Conservation (phyloP, 208 protist genomes). For the Trypanosoma scelopori region DNA sequence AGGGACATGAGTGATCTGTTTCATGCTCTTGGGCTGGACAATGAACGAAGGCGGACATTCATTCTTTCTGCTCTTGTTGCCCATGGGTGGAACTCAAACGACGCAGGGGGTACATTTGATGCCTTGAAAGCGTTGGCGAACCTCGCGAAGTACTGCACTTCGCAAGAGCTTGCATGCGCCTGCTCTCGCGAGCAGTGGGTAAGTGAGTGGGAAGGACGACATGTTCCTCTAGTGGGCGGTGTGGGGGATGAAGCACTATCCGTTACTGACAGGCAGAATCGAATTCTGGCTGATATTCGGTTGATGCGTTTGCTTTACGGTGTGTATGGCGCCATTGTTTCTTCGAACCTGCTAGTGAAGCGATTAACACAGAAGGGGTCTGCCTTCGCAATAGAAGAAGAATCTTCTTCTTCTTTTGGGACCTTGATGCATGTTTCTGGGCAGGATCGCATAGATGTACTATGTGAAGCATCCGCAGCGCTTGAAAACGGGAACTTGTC, state of each 20-base stretch:
- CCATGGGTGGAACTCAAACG: neutral
- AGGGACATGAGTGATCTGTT: slow-evolving; percentile 5
- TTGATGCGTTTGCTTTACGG: slow-evolving; percentile 10
- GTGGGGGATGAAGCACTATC: neutral
- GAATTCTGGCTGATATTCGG: neutral
- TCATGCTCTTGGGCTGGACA: slow-evolving; percentile 14
- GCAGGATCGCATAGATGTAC: slow-evolving; percentile 4
- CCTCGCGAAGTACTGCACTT: slow-evolving; percentile 6
- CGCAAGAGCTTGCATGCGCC: neutral
- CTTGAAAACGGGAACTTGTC: neutral
- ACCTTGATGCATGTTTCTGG: neutral
- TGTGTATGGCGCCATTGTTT: slow-evolving; percentile 15
- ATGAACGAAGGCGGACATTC: neutral
- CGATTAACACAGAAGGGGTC: too few relatives aligned
- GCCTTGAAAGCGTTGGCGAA: neutral
- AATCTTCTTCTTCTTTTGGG: neutral
- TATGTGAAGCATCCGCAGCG: neutral
- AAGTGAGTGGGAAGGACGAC: neutral
- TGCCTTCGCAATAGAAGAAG: neutral
- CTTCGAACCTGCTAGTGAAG: slow-evolving; percentile 1
- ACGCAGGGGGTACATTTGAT: slow-evolving; percentile 1
- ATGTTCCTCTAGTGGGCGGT: too few relatives aligned
- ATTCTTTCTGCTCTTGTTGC: slow-evolving; percentile 1
- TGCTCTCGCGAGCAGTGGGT: slow-evolving; percentile 10
- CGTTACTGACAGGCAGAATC: neutral